Percentiles rank a stretch among this genome's conserved stretches.
Conservation (phyloP, 345 rosid genomes). For the Carallia pectinifolia region DNA sequence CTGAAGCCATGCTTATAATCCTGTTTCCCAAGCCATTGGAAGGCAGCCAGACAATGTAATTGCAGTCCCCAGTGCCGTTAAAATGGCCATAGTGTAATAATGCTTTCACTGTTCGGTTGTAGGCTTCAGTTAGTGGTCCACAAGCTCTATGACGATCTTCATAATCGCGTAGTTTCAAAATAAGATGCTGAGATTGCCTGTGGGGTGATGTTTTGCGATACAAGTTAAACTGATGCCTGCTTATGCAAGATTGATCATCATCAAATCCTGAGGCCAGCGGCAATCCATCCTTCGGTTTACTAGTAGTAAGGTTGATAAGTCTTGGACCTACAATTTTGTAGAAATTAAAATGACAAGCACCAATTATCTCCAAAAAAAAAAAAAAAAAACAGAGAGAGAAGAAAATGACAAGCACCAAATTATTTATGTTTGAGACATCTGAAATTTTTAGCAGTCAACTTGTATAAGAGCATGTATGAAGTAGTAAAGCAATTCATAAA, state of each 20-base stretch:
- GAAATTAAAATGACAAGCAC: too few species aligned
- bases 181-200: slow-evolving; percentile 19
- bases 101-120: not conserved
- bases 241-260: slow-evolving; percentile 20
- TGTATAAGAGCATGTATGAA: too few species aligned
- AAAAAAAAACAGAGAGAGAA: too few species aligned
- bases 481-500: too few species aligned
- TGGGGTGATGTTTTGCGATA: slow-evolving; percentile 20
- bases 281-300: slow-evolving; percentile 8
- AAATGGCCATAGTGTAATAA: slow-evolving; percentile 1
- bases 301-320: not conserved
- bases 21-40: slow-evolving; percentile 29
- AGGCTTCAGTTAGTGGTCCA: slow-evolving; percentile 21
- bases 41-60: slow-evolving; percentile 23
- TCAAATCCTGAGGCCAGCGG: slow-evolving; percentile 12
- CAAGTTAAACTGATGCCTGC: slow-evolving; percentile 14
- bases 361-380: too few species aligned
- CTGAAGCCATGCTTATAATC: slow-evolving; percentile 20
- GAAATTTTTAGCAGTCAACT: too few species aligned
- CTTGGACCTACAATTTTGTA: too few species aligned
- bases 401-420: too few species aligned
- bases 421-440: too few species aligned
- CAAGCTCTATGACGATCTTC: slow-evolving; percentile 23
- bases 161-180: slow-evolving; percentile 18
- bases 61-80: slow-evolving; percentile 1